Base-by-base conservation (phyloP, 495 filamentous ascomycete species). In the Copromyces sp. region DNA sequence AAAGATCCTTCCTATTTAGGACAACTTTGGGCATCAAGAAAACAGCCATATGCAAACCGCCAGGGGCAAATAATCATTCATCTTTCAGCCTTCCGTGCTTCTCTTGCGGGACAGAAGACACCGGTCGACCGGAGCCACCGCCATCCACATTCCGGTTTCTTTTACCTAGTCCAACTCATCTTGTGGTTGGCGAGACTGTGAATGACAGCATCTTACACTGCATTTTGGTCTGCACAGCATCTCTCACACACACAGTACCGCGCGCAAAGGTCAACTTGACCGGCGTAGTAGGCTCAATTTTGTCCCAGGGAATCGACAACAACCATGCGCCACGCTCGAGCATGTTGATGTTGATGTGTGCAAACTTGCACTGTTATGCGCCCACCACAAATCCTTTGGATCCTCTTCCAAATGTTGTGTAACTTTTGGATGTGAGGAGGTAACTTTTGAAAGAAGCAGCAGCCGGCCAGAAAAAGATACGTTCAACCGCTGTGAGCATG, bases 11-110 rank as follows among this genome's bases (percentile, higher is more conserved):
- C 47, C 68, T 71, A n/a, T 16, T 70, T 41, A 9, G 71, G 39
- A 68, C 53, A 44, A 17, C 45, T 68, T 75, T 75, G 71, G 73
- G 71, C 73, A 75, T 65, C 73, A 73, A 73, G 40, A 59, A n/a
- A 37, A 11, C 59, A 32, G 70, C 14, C 53, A 35, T 17, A 16
- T 16, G 53, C 53, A 61, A 59, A 24, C 32, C 24, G 47, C 24
- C 24, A 59, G 24, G 29, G 42, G 24, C 9, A 70, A 53, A 4
- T 44, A 39, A 4, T 4, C 9, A 68, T 70, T 53, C 12, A 6
- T 35, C 35, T 9, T 53, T 20, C 24, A 44, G 41, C 39, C 37
- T 70, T 70, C 39, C 53, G 35, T 37, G 35, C 35, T 37, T 37
- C 35, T 3, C 53, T 61, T 61, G 12, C 53, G 53, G 12, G 6